These are phyloP conservation scores for Colletotrichum cordylinicola DNA, from an alignment of 2,329 filamentous ascomycete species.

Conservation along the genomic window DNA sequence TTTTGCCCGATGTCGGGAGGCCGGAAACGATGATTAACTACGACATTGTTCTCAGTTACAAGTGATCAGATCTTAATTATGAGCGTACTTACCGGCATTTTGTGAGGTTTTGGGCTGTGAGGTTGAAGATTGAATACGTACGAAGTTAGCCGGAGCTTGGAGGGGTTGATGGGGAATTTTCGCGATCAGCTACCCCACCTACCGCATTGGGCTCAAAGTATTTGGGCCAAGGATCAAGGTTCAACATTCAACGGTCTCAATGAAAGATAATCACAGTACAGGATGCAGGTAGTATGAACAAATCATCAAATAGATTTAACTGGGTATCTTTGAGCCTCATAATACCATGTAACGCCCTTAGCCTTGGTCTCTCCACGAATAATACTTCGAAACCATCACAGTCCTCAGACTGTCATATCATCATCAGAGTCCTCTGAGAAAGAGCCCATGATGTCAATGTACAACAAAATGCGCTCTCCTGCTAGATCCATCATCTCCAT, in stretches of 20 bases:
- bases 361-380: not conserved
- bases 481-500: slow-evolving; percentile 50
- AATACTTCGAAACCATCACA: not conserved
- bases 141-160: not conserved
- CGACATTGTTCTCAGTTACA: slow-evolving; percentile 37
- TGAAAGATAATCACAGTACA: not conserved
- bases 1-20: slow-evolving; percentile 73
- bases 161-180: slow-evolving; percentile 1
- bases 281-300: not conserved
- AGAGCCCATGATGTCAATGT: slow-evolving; percentile 16
- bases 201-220: not conserved
- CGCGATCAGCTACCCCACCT: slow-evolving; percentile 20
- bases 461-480: slow-evolving; percentile 41
- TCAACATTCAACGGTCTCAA: not conserved
- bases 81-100: not conserved
- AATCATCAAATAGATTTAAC: not conserved
- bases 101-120: not conserved
- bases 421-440: not conserved
- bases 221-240: not conserved
- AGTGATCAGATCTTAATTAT: not conserved
- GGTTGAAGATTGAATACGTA: not conserved
- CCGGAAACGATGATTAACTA: slow-evolving; percentile 73
- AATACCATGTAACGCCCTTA: not conserved
- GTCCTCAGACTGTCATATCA: slow-evolving; percentile 7
- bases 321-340: slow-evolving; percentile 4